Evolutionary conservation across 1,284 basidiomycete species (phyloP).

Genomic region (Violaceomyces palustris): DNA sequence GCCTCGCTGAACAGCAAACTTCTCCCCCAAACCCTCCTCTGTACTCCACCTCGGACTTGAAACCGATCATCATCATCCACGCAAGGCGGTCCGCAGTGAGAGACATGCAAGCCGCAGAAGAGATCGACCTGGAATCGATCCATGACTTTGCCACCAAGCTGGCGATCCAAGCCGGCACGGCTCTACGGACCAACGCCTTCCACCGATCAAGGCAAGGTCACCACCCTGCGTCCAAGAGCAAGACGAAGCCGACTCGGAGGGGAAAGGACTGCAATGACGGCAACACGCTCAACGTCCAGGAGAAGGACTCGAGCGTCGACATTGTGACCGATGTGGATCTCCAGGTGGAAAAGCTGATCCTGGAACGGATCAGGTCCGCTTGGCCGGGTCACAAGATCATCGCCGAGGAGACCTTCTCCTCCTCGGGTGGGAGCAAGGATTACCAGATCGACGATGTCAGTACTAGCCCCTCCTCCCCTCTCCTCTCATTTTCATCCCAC

Average conservation of each 20-base stretch:
- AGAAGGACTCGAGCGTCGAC: slow-evolving; percentile 7
- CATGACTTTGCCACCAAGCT: slow-evolving; percentile 6
- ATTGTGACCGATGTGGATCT: slow-evolving; percentile 9
- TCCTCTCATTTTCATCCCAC: too few species aligned
- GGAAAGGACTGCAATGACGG: too few species aligned
- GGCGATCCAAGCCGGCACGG: slow-evolving; percentile 3
- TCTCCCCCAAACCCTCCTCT: too few species aligned
- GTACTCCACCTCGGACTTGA: too few species aligned
- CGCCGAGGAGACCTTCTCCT: slow-evolving; percentile 7
- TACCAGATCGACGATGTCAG: slow-evolving; percentile 2
- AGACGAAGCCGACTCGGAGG: too few species aligned
- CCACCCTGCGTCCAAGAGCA: too few species aligned
- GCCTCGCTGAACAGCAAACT: too few species aligned
- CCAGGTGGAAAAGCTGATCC: slow-evolving; percentile 4
- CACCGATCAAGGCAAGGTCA: neutral
- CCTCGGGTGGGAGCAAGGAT: neutral
- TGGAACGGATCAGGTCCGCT: neutral
- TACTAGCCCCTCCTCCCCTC: too few species aligned
- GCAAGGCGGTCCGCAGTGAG: too few species aligned
- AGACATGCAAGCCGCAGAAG: too few species aligned
- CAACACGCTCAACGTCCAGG: neutral
- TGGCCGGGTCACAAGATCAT: slow-evolving; percentile 3
- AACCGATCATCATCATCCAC: too few species aligned
- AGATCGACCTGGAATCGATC: slow-evolving; percentile 1
- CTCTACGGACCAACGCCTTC: neutral